Conservation (phyloP, 345 rosid genomes). For the Brassica incana region DNA sequence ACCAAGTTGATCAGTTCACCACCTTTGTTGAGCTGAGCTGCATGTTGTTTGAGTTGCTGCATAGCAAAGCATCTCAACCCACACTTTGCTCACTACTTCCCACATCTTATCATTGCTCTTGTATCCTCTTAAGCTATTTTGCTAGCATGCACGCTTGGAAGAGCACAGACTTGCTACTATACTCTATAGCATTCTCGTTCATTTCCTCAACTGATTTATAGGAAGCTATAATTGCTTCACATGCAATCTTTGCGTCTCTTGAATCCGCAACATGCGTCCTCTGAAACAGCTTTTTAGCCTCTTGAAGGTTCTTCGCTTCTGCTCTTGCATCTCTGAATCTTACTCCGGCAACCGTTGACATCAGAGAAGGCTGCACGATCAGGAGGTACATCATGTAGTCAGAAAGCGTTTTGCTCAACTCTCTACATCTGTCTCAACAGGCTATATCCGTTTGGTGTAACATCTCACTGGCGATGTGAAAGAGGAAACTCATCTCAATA, state of each 20-base stretch:
- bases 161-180: constrained; percentile 40
- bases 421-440: too few relatives aligned
- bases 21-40: constrained; percentile 44
- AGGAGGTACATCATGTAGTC: not conserved
- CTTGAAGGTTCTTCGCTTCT: not conserved
- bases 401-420: not conserved
- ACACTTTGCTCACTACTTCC: constrained; percentile 30
- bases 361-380: not conserved
- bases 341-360: not conserved
- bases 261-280: not conserved
- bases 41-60: constrained; percentile 37
- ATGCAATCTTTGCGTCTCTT: not conserved
- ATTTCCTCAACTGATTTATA: not conserved
- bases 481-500: not conserved
- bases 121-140: constrained; percentile 32
- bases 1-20: constrained; percentile 53
- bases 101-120: not conserved
- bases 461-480: not conserved
- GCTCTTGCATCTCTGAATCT: not conserved
- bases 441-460: not conserved
- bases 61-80: constrained; percentile 35
- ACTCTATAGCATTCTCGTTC: not conserved
- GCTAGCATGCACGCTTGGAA: constrained; percentile 53
- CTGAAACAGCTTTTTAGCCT: not conserved
- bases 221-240: not conserved